Conservation (phyloP, 331 rosid genomes). For the Quercus tomentella region DNA sequence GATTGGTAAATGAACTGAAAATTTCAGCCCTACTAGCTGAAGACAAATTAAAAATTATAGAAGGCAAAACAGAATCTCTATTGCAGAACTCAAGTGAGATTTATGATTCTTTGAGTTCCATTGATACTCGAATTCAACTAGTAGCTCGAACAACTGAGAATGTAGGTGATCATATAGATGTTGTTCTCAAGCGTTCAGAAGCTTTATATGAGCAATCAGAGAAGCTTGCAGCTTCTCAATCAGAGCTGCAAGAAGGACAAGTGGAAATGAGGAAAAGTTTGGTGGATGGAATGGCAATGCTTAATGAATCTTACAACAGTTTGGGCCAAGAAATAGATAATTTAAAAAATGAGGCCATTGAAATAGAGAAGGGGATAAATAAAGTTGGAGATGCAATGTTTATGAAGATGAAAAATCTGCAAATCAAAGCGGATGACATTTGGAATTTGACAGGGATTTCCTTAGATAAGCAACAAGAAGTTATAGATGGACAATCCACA, state of each 20-base stretch:
- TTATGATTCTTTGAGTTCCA: constrained; percentile 37
- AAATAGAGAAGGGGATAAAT: constrained; percentile 52
- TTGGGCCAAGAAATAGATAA: constrained; percentile 54
- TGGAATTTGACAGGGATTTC: constrained; percentile 61
- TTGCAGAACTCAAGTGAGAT: constrained; percentile 42
- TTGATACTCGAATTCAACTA: constrained; percentile 38
- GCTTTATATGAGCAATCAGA: constrained; percentile 57
- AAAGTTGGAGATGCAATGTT: constrained; percentile 68
- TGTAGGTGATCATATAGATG: constrained; percentile 47
- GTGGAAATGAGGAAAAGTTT: constrained; percentile 50
- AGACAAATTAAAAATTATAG: constrained; percentile 54
- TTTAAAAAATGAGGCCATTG: constrained; percentile 51
- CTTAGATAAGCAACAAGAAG: constrained; percentile 65
- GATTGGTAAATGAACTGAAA: constrained; percentile 78
- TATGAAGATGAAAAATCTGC: constrained; percentile 44
- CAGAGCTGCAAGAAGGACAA: constrained; percentile 62
- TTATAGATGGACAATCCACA: constrained; percentile 62
- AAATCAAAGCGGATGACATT: constrained; percentile 68
- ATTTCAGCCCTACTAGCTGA: constrained; percentile 62
- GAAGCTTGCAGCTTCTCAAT: constrained; percentile 53
- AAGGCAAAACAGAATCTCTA: constrained; percentile 49
- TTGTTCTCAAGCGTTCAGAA: constrained; percentile 44
- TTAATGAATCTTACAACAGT: constrained; percentile 47
- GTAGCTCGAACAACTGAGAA: constrained; percentile 45
- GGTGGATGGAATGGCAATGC: constrained; percentile 50